phyloP scores from a whole-genome alignment of 345 rosid genomes.

The Eucalyptus polyanthemos region DNA sequence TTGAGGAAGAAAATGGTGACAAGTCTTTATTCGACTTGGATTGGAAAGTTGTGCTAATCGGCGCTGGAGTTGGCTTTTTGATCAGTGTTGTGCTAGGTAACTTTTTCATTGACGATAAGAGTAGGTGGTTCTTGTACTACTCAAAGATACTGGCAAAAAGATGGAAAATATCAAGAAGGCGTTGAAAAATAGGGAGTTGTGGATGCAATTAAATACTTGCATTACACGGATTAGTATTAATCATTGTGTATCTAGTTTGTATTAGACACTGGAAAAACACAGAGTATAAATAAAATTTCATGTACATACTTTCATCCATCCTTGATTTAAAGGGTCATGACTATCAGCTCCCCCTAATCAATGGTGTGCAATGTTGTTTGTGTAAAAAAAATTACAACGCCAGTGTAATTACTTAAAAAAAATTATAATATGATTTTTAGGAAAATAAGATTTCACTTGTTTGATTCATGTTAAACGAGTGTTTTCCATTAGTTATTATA shows the following conservation, averaged over 20 bases:
- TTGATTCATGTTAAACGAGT: neutral
- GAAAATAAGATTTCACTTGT: neutral
- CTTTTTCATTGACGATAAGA: neutral
- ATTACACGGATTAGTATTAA: neutral
- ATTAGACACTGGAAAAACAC: neutral
- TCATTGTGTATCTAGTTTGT: neutral
- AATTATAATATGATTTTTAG: neutral
- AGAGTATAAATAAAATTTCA: neutral
- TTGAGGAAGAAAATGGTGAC: fast-evolving
- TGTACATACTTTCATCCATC: neutral
- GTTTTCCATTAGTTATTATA: neutral
- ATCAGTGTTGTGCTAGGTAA: neutral
- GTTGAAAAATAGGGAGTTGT: neutral
- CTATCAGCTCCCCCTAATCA: neutral
- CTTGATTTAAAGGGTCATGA: neutral
- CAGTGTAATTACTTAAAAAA: neutral
- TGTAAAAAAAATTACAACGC: neutral
- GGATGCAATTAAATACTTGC: no score
- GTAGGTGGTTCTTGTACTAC: neutral
- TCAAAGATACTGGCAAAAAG: neutral
- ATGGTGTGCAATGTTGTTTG: neutral
- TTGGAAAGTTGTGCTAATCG: neutral
- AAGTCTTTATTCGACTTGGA: neutral
- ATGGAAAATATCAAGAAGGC: neutral
- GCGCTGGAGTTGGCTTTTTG: neutral